These are phyloP conservation scores for Bondarzewia mesenterica DNA, from an alignment of 1,284 basidiomycete genomes.

Conservation along the genomic window DNA sequence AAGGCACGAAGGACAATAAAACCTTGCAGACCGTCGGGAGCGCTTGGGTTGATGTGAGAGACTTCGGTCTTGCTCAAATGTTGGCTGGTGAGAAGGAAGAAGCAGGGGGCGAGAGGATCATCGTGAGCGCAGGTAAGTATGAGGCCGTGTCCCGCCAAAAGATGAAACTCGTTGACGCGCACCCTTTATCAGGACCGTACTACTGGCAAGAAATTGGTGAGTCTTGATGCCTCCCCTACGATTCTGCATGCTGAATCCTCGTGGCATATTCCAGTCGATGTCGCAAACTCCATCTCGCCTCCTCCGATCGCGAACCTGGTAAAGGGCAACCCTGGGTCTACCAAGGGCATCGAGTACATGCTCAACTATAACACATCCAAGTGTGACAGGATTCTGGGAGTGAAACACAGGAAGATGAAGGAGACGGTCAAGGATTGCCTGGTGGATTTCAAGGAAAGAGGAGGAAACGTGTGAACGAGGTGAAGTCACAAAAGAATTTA, in stretches of 20 bases:
- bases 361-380: slow-evolving; percentile 28
- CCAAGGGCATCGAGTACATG: slow-evolving; percentile 21
- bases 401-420: slow-evolving; percentile 34
- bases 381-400: no score
- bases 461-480: slow-evolving; percentile 16
- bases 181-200: no score
- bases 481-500: neutral
- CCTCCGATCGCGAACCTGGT: slow-evolving; percentile 14
- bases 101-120: slow-evolving; percentile 56
- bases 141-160: no score
- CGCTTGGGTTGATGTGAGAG: slow-evolving; percentile 52
- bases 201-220: slow-evolving; percentile 26
- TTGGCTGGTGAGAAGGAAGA: slow-evolving; percentile 42
- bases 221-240: neutral
- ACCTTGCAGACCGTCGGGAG: slow-evolving; percentile 13
- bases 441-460: slow-evolving; percentile 29
- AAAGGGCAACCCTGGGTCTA: slow-evolving; percentile 16
- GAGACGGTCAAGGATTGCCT: slow-evolving; percentile 35
- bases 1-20: slow-evolving; percentile 14
- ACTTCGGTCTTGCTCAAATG: slow-evolving; percentile 52
- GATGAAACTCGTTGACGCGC: no score
- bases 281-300: slow-evolving; percentile 8
- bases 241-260: neutral
- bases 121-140: no score
- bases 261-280: neutral